Evolutionary conservation across 768 basidiomycete species (phyloP).

Genomic region (Collybia mongolica): DNA sequence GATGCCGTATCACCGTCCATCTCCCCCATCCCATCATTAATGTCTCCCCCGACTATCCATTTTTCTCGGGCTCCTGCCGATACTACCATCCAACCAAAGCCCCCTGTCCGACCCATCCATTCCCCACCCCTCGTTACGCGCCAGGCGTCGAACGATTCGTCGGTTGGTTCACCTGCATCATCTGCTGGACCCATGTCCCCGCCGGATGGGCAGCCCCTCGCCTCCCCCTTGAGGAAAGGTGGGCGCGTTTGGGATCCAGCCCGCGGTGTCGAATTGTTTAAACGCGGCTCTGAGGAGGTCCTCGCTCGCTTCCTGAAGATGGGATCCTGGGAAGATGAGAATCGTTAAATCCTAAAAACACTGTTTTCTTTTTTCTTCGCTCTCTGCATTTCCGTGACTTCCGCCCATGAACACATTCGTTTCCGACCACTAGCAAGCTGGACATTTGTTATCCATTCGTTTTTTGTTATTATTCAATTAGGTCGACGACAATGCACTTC

Average conservation of each 20-base stretch:
- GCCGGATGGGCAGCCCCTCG: constrained; percentile 33
- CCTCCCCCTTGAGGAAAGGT: constrained; percentile 39
- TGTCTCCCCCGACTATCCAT: constrained; percentile 4
- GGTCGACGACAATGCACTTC: no score
- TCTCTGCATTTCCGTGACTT: neutral
- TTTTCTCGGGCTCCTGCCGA: constrained; percentile 22
- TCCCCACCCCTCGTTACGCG: constrained; percentile 26
- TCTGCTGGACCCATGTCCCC: constrained; percentile 55
- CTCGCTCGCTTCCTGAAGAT: constrained; percentile 80
- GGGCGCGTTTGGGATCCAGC: constrained; percentile 84
- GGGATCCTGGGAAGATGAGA: constrained; percentile 68
- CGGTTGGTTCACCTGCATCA: constrained; percentile 51
- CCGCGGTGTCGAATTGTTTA: constrained; percentile 83
- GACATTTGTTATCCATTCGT: no score
- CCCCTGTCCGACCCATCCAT: constrained; percentile 9
- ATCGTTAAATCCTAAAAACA: constrained; percentile 1
- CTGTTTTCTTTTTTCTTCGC: neutral
- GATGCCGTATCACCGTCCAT: constrained; percentile 11
- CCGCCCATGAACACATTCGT: neutral
- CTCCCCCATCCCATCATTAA: constrained; percentile 12
- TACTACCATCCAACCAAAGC: constrained; percentile 15
- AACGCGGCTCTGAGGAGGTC: constrained; percentile 85
- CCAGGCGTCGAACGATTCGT: constrained; percentile 50
- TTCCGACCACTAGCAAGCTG: neutral
- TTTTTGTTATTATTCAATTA: no score